Conservation (phyloP, 2,329 filamentous ascomycete species). For the Arthrinium phaeospermum region DNA sequence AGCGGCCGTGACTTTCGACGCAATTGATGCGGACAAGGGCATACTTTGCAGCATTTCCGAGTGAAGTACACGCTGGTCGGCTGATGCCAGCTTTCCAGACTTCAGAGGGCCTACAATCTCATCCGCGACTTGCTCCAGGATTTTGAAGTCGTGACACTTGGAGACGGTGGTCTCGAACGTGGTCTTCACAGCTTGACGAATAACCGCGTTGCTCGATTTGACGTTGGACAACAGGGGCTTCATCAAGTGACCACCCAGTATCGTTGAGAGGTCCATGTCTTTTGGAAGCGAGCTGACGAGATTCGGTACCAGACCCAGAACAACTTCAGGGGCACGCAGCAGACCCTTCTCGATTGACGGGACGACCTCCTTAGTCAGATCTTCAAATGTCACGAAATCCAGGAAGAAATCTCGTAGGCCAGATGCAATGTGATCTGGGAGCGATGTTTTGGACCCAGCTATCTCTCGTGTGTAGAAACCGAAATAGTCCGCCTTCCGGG, state of each 20-base stretch:
- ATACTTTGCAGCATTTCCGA: slow-evolving; percentile 78
- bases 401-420: slow-evolving; percentile 84
- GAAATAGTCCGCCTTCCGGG: slow-evolving; percentile 74
- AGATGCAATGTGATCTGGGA: slow-evolving; percentile 74
- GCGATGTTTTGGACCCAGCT: slow-evolving; percentile 73
- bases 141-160: slow-evolving; percentile 53
- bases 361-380: slow-evolving; percentile 76
- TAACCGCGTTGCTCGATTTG: slow-evolving; percentile 83
- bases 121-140: slow-evolving; percentile 72
- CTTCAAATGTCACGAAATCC: slow-evolving; percentile 73
- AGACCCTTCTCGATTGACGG: slow-evolving; percentile 88
- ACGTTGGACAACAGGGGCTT: slow-evolving; percentile 89
- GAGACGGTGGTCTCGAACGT: slow-evolving; percentile 73
- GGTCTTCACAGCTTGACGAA: slow-evolving; percentile 76
- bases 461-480: slow-evolving; percentile 87
- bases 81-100: slow-evolving; percentile 79
- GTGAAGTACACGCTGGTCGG: slow-evolving; percentile 84
- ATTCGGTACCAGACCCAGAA: slow-evolving; percentile 78
- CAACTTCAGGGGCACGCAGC: slow-evolving; percentile 86
- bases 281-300: slow-evolving; percentile 73
- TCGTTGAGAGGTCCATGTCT: slow-evolving; percentile 76
- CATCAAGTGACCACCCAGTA: slow-evolving; percentile 73
- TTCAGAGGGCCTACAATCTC: slow-evolving; percentile 84
- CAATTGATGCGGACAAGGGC: slow-evolving; percentile 64
- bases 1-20: slow-evolving; percentile 68